Conservation (phyloP, 345 rosid species). For the Eucalyptus marginata region DNA sequence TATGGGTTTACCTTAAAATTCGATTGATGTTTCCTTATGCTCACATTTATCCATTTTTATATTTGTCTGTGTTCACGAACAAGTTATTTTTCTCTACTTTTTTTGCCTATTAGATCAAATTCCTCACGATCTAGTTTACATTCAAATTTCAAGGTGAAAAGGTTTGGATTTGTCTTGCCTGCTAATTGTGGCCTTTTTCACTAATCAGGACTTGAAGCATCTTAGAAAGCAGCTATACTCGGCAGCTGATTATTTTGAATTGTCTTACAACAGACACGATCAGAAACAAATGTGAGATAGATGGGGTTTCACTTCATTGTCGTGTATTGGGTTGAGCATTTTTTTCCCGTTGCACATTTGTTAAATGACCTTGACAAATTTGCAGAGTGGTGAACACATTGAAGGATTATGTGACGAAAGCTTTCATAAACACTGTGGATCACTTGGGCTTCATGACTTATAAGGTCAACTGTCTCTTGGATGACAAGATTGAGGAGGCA, state of each 20-base stretch:
- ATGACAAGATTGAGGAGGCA: constrained; percentile 33
- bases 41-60: neutral
- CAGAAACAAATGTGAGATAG: constrained; percentile 48
- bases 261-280: constrained; percentile 35
- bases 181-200: neutral
- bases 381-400: constrained; percentile 50
- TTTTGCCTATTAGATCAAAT: neutral
- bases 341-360: neutral
- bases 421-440: constrained; percentile 66
- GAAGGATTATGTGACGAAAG: constrained; percentile 60
- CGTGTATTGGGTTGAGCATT: neutral
- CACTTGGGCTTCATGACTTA: constrained; percentile 78
- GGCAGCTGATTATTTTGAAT: constrained; percentile 79
- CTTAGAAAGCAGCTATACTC: constrained; percentile 61
- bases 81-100: neutral
- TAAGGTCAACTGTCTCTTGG: constrained; percentile 41
- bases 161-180: neutral
- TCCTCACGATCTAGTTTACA: neutral
- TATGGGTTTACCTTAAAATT: neutral
- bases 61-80: neutral
- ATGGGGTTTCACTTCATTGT: neutral
- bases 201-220: constrained; percentile 51
- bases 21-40: neutral
- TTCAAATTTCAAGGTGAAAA: neutral
- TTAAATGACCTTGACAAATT: neutral